Conservation (phyloP, 306 rosid species). For the Cicer yamashitae region DNA sequence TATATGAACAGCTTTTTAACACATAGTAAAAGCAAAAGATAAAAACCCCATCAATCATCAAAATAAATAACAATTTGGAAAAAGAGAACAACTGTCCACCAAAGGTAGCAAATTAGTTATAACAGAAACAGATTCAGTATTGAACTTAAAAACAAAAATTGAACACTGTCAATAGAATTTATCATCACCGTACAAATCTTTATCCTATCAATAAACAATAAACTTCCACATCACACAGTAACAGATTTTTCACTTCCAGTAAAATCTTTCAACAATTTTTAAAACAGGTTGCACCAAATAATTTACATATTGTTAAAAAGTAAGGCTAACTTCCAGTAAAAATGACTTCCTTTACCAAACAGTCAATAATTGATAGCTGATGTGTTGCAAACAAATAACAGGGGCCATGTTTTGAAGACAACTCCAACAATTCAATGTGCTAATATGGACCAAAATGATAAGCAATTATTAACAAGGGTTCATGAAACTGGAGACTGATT, state of each 20-base stretch:
- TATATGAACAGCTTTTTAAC: too few relatives aligned
- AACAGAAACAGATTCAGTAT: background rate
- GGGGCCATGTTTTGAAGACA: slow-evolving; percentile 29
- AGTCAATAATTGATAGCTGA: slow-evolving; percentile 17
- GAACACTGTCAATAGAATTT: background rate
- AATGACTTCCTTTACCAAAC: background rate
- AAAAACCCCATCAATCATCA: too few relatives aligned
- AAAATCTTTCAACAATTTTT: background rate
- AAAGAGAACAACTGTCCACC: background rate
- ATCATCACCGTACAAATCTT: background rate
- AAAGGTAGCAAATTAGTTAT: background rate
- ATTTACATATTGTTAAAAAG: slow-evolving; percentile 17
- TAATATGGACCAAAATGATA: slow-evolving; percentile 23
- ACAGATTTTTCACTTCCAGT: background rate
- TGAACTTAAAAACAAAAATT: background rate
- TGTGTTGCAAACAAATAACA: slow-evolving; percentile 33
- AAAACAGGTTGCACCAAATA: background rate
- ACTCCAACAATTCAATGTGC: background rate
- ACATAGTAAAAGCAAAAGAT: too few relatives aligned
- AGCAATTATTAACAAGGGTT: slow-evolving; percentile 13
- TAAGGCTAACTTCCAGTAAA: slow-evolving; percentile 2
- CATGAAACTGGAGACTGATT: slow-evolving; percentile 28
- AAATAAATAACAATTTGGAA: too few relatives aligned
- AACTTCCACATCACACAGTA: background rate
- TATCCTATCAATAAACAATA: background rate